Evolutionary conservation across 805 yeast genomes (phyloP), one percentile per base, ranked within the genome.

Genomic region (Kregervanrija pseudodelftensis): DNA sequence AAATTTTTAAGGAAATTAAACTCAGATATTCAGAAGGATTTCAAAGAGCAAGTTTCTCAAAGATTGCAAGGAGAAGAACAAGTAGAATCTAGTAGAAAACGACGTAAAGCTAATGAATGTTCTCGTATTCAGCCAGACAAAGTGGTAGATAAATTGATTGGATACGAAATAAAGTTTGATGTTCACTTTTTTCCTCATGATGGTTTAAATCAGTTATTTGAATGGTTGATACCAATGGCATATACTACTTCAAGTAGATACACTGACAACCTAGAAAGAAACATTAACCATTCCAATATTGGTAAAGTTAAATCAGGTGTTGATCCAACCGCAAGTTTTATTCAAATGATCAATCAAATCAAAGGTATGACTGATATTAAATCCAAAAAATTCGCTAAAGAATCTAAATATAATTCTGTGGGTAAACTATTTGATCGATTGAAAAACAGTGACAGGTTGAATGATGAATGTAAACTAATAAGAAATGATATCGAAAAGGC

Each of bases 181-280:
- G 59, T 76, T 15, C 78, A 77, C 49, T 57, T 80, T 1, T 78
- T 79, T 51, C 74, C 71, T 12, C 68, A 74, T 1, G 69, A 67
- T 61, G 75, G 67, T 39, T 55, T 56, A 7, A 68, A 59, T 39
- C 85, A 80, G 41, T 61, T 74, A 1, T 44, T 68, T 1, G 68
- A 63, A 4, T 79, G 86, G 79, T 55, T 82, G 12, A 72, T 68
- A 39, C 73, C 81, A 12, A 70, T 81, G 49, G 66, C 85, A 0
- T 74, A 79, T 51, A 69, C 87, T 0, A 68, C 82, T 7, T 69
- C 79, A 0, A 57, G 64, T 12, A 65, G 76, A 11, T 55, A 78
- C 30, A 76, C 77, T 59, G 88, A 82, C 54, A 76, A 76, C 16
- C 61, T 63, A 33, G 73, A 77, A 48, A 61, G 87, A 49, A 74